Evolutionary conservation across 75 land plant genomes (phyloP).

Genomic region (Chamaecyparis obtusa): DNA sequence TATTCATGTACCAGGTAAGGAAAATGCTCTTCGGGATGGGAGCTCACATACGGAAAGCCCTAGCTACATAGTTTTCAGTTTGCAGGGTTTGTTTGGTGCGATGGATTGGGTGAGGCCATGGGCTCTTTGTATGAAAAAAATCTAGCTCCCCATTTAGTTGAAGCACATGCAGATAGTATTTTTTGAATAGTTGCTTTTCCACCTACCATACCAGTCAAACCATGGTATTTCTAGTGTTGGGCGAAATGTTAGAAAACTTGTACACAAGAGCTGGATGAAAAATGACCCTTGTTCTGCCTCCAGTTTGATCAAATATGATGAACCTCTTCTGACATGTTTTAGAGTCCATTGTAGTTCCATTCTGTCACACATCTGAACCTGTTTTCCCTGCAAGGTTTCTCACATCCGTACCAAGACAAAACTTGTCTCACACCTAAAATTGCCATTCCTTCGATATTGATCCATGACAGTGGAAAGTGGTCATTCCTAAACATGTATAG

Average conservation of each 20-base stretch:
- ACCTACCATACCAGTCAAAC: background rate
- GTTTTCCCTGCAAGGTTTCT: too few species aligned
- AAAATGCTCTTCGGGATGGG: too few species aligned
- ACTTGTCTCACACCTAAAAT: too few species aligned
- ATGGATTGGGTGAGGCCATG: background rate
- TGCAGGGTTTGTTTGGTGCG: too few species aligned
- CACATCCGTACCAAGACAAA: too few species aligned
- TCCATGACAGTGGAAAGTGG: too few species aligned
- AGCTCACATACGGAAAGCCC: too few species aligned
- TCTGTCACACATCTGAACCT: constrained; percentile 10
- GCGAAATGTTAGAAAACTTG: constrained; percentile 13
- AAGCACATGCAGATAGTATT: constrained; percentile 1
- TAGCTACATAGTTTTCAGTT: too few species aligned
- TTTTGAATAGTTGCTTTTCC: constrained; percentile 11
- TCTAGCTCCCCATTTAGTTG: background rate
- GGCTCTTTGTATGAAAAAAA: background rate
- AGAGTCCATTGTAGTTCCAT: constrained; percentile 43
- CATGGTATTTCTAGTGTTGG: background rate
- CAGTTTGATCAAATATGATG: constrained; percentile 64
- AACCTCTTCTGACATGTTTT: constrained; percentile 47
- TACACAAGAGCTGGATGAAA: constrained; percentile 40
- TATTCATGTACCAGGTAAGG: too few species aligned
- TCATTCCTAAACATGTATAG: too few species aligned
- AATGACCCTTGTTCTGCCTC: constrained; percentile 44
- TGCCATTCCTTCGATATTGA: too few species aligned